Conservation (phyloP, 495 filamentous ascomycete species). For the Hypomontagnella monticulosa region DNA sequence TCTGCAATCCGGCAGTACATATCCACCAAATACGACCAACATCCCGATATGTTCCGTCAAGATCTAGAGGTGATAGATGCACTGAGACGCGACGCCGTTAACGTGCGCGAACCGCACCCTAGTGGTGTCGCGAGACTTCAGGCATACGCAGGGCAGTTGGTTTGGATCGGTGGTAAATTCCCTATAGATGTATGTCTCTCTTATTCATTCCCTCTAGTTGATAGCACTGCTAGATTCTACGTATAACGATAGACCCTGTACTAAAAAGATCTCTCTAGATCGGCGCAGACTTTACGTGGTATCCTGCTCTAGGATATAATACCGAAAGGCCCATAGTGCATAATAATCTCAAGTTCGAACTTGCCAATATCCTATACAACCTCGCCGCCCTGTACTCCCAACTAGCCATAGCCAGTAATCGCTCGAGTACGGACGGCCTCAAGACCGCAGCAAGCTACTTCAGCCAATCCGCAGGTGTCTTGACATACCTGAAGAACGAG, state of each 20-base stretch:
- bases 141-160: conserved; percentile 88
- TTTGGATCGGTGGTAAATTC: conserved; percentile 95
- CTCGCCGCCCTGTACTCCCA: conserved; percentile 93
- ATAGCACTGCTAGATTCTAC: neutral
- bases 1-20: conserved; percentile 94
- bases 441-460: conserved; percentile 92
- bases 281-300: conserved; percentile 95
- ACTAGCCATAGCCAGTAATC: conserved; percentile 82
- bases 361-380: conserved; percentile 93
- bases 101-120: conserved; percentile 87
- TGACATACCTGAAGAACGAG: conserved; percentile 78
- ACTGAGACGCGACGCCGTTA: conserved; percentile 81
- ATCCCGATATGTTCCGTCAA: conserved; percentile 94
- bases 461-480: conserved; percentile 85
- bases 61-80: conserved; percentile 89
- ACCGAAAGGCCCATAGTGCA: conserved; percentile 80
- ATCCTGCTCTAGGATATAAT: conserved; percentile 91
- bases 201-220: no score
- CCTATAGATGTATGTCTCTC: conserved; percentile 82
- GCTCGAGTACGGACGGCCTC: conserved; percentile 80
- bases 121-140: conserved; percentile 89
- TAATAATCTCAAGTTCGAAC: conserved; percentile 94
- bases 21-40: conserved; percentile 98
- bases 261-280: conserved; percentile 66
- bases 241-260: neutral